Base-by-base conservation (phyloP, 2,329 filamentous ascomycete genomes). In the Fusarium duplospermum region DNA sequence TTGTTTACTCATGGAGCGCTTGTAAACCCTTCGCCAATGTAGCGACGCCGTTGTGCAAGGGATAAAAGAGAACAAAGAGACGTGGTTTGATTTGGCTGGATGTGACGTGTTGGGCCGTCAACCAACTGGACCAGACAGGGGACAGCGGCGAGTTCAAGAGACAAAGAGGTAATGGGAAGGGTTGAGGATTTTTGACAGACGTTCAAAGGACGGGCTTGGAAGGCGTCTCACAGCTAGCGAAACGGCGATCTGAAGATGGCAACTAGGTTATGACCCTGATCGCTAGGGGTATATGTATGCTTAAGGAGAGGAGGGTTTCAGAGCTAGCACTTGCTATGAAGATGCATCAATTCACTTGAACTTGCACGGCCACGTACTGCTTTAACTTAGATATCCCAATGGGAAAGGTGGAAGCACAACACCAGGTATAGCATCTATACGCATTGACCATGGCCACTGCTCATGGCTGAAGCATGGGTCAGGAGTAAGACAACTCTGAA, bases 1-100 rank as follows among this genome's bases (percentile, higher is more conserved):
- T 24, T 16, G 29, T 24, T 20, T 18, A 42, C 20, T 18, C 11
- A 20, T 9, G 27, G 18, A 24, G 11, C 38, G 36, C 6, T 10
- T 10, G 33, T 38, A 11, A 33, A n/a, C 14, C 14, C 20, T 22
- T 42, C 36, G 8, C 11, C 22, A 29, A 10, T 31, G 22, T 5
- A 29, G 22, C 31, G 36, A 31, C 57, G n/a, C 20, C 29, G 8
- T 27, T 27, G 38, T 18, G 40, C 13, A 35, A 47, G 29, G 40
- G 24, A 42, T 31, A 27, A 2, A 7, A 18, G 29, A 33, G n/a
- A 62, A 73, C 61, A 71, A 74, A 74, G 70, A 31, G 38, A 35
- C 13, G 6, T n/a, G 6, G n/a, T 24, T 18, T 24, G 24, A n/a
- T 4, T 20, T 31, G 13, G 27, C 16, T 47, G 38, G 58, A 24